Conservation (phyloP, 2,329 filamentous ascomycete genomes). For the Colletotrichum salicis region DNA sequence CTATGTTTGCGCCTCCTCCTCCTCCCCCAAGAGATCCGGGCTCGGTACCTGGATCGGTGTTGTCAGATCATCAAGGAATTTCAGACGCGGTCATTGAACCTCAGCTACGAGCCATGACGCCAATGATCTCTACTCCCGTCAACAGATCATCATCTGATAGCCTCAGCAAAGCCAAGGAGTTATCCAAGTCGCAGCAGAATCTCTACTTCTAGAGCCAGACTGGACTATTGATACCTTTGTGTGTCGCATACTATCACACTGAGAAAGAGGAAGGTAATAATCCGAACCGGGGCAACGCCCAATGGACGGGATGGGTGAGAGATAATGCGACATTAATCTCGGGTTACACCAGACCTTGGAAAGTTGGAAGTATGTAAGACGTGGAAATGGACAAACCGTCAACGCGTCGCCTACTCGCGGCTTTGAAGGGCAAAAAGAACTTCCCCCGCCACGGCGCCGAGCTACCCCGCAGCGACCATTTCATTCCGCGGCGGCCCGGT, state of each 20-base stretch:
- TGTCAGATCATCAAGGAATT: neutral
- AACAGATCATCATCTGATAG: neutral
- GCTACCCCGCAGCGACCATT: conserved; percentile 25
- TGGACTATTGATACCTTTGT: neutral
- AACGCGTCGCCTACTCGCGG: conserved; percentile 21
- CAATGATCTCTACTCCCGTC: neutral
- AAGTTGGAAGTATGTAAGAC: neutral
- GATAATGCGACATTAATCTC: neutral
- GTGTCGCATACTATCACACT: no score
- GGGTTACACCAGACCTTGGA: neutral
- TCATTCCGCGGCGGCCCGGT: conserved; percentile 29
- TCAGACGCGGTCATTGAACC: conserved; percentile 9
- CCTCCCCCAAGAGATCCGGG: neutral
- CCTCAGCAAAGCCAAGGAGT: conserved; percentile 21
- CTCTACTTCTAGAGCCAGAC: conserved; percentile 24
- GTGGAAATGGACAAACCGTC: neutral
- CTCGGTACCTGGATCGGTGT: neutral
- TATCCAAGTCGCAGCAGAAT: conserved; percentile 30
- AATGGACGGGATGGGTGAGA: neutral
- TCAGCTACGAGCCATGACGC: conserved; percentile 18
- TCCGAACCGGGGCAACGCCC: neutral
- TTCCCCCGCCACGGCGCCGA: conserved; percentile 25
- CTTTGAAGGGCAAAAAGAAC: conserved; percentile 6
- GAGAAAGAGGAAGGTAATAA: neutral
- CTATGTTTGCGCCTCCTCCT: neutral